Base-by-base conservation (phyloP, 2,329 filamentous ascomycete species). In the Trichoderma aggressivum region DNA sequence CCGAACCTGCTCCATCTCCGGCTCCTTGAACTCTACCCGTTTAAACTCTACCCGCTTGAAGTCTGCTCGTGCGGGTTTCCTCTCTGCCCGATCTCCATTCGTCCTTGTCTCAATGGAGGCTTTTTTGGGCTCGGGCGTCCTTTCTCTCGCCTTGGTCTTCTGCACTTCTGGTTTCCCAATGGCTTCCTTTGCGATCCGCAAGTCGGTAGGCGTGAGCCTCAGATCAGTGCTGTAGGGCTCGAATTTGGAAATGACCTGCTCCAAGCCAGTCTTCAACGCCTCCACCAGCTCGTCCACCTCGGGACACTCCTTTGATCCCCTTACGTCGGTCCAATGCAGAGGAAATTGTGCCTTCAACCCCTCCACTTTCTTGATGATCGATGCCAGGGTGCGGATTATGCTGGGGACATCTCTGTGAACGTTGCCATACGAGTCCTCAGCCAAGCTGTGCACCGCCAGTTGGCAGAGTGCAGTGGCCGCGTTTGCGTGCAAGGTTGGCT, bases 341-440 rank as follows among this genome's bases (percentile, higher is more conserved):
- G 88, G 85, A 56, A 91, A 82, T 3, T 76, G 81, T 8, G 80
- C 79, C 74, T 89, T 86, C 77, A 97, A 94, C 1, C 79, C 82
- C 76, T 97, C 91, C 4, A 97, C 83, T 74, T 89, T 89, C 69
- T 84, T 86, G 70, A 94, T 90, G 0, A 92, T 89, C 0, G 80
- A 75, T 0, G 93, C 94, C 72, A 97, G 88, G 1, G 89, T 88
- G 60, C 91, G 88, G 64, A 98, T 88, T 70, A 97, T 90, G 62
- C 82, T 82, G 1, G 92, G 89, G 2, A 98, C 89, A 74, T 96
- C 92, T 56, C 90, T 86, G 74, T 97, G 91, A n/a, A 97, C 95
- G 75, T 93, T 92, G 16, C 95, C 95, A 77, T 90, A 96, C 60
- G 87, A 87, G 79, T 98, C 95, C 80, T 98, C 94, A 4, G 84